Evolutionary conservation across 2,329 filamentous ascomycete species (phyloP).

Genomic region (Neoscytalidium dimidiatum): DNA sequence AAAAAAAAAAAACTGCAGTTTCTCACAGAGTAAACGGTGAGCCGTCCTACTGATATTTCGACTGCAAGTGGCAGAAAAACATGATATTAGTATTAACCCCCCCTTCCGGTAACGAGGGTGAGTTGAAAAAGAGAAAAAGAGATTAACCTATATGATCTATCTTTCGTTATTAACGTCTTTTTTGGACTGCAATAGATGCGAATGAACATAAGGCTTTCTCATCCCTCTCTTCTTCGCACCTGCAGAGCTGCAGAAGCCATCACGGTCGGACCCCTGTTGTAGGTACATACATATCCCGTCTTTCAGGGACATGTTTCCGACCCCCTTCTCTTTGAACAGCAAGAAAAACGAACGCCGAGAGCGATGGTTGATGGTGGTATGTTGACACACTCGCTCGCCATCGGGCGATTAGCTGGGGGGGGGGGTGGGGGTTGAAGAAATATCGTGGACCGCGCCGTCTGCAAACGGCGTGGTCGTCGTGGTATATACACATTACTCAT

Average conservation of each 20-base stretch:
- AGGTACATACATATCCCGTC: too few relatives aligned
- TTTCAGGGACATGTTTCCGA: too few relatives aligned
- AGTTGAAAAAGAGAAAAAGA: neutral
- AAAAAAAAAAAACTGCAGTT: too few relatives aligned
- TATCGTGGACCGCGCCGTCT: neutral
- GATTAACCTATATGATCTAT: neutral
- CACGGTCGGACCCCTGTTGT: too few relatives aligned
- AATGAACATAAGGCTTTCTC: neutral
- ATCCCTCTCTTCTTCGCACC: neutral
- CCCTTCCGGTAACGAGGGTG: neutral
- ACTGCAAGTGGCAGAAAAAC: too few relatives aligned
- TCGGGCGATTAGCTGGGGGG: neutral
- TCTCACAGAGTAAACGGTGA: too few relatives aligned
- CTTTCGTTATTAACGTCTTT: neutral
- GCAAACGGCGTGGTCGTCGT: neutral
- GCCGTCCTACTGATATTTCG: too few relatives aligned
- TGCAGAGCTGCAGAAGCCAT: neutral
- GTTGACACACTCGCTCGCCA: neutral
- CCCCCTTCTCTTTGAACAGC: neutral
- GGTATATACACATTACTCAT: slow-evolving; percentile 14
- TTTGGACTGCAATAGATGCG: neutral
- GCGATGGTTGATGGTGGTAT: neutral
- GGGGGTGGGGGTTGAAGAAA: neutral
- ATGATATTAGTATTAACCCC: too few relatives aligned
- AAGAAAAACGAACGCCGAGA: neutral